A percentile compares a stretch with the other conserved stretches of the same genome.
phyloP scores from a whole-genome alignment of 2,329 filamentous ascomycete genomes.

The Chrysoporthe puriensis region DNA sequence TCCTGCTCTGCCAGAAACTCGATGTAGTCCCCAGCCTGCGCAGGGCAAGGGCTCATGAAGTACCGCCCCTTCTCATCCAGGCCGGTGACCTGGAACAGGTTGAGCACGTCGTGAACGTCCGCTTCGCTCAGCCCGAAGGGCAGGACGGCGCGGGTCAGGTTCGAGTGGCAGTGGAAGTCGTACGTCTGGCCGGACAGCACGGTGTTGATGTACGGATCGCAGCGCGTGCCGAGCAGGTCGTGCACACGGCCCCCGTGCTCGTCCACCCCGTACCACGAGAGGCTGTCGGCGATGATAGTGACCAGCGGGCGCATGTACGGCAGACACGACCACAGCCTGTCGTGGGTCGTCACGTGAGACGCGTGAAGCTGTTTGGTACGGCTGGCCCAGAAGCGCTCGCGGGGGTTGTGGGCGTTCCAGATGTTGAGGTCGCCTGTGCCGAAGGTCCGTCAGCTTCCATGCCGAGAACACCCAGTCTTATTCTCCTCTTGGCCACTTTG shows the following conservation, averaged over 20 bases:
- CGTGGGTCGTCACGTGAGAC: slow-evolving; percentile 71
- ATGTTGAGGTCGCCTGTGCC: slow-evolving; percentile 73
- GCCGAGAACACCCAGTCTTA: too few relatives aligned
- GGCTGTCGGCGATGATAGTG: slow-evolving; percentile 71
- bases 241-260: slow-evolving; percentile 70
- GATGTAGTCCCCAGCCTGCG: slow-evolving; percentile 60
- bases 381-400: slow-evolving; percentile 81
- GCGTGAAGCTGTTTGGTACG: slow-evolving; percentile 79
- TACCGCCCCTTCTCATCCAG: slow-evolving; percentile 73
- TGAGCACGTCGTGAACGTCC: slow-evolving; percentile 84
- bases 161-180: slow-evolving; percentile 84
- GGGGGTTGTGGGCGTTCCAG: slow-evolving; percentile 76
- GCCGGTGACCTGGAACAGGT: slow-evolving; percentile 84
- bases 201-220: slow-evolving; percentile 81
- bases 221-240: slow-evolving; percentile 80
- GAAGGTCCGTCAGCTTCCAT: background rate
- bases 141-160: slow-evolving; percentile 73
- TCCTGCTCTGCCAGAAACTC: slow-evolving; percentile 84
- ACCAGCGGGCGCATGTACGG: slow-evolving; percentile 77
- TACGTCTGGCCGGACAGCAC: slow-evolving; percentile 73
- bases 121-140: slow-evolving; percentile 70
- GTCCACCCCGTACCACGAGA: slow-evolving; percentile 64
- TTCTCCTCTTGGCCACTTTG: too few relatives aligned
- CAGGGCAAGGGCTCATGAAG: slow-evolving; percentile 71
- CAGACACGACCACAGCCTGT: slow-evolving; percentile 77